Evolutionary conservation across 352 stramenopile species (phyloP), one percentile per base, ranked within the genome.

Genomic region (Phytopythium aichiense): DNA sequence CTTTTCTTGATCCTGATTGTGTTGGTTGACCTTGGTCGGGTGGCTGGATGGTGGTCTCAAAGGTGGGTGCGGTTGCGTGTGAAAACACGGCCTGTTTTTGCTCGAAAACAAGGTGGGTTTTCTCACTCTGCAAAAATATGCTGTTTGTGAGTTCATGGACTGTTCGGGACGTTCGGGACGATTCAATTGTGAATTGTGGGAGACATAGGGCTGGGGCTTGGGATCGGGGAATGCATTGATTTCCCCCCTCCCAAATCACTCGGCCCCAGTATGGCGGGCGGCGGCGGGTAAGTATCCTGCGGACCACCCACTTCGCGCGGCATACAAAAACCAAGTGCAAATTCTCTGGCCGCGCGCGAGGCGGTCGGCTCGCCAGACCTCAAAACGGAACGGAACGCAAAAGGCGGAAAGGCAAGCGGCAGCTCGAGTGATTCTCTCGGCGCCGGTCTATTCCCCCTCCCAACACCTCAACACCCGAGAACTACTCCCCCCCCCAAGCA

Each of bases 251-350:
- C 22, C 52, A 12, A 40, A 7, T 13, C 16, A 25, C 28, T 43
- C 33, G 35, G 15, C 13, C 13, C 18, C 49, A 25, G 23, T 54
- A 40, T 54, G 13, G 15, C 4, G 9, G 15, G 56, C 64, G 15
- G 18, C 31, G 40, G 20, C 49, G 49, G 49, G 42, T 31, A 30
- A 52, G 35, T 59, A 49, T 59, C 28, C 33, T 6, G 13, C 38
- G 16, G 53, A 56, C 82, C 80, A 90, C 75, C 74, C 80, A 86
- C 72, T 88, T 85, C 13, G 25, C 1, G 6, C 2, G 1, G 43
- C 62, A 88, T 92, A 92, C 83, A 90, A 89, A 89, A 30, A 59
- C 46, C 72, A 92, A 92, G 83, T 84, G 22, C 61, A 67, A 58
- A 48, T 46, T 8, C 40, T 51, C 55, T 60, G 55, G 55, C 35